Evolutionary conservation across 345 rosid genomes (phyloP), one percentile per base, ranked within the genome.

Genomic region (Jatropha curcas): DNA sequence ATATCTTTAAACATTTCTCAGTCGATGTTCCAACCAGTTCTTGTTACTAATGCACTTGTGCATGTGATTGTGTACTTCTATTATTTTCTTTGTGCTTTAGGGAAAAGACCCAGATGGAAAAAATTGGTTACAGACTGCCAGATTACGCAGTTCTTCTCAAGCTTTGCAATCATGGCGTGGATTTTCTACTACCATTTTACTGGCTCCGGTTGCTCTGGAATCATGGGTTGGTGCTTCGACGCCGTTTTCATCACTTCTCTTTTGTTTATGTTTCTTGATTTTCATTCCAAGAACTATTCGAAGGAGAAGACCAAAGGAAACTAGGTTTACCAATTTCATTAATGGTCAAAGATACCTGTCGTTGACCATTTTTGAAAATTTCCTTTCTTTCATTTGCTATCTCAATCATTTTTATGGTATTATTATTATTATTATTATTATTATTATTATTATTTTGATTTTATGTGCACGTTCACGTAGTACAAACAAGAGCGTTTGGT

Each of bases 11-110:
- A 75, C 37, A 82, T 83, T 10, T 65, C 84, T 2, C 90, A 88
- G 77, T 88, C 92, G 0, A 73, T 86, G 53, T 88, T 85, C 61
- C 86, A 89, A 0, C 69, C 82, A 43, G 90, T 85, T 33, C 69
- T 88, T 6, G 75, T 90, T 19, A 77, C 81, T 5, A 90, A 90
- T 61, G 79, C 87, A 41, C 1, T 59, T 1, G 95, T 90, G 27
- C 95, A 90, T 70, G 87, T 85, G 1, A 48, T 90, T 0, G 86
- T 90, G 92, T 90, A 90, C 80, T 71, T 68, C 6, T 90, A 90
- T 57, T 90, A 88, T 60, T 55, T 90, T 2, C 68, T 83, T 35
- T 84, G 85, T 43, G 48, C 86, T 0, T 4, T 88, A 0, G 95
- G 92, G 69, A 19, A 67, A 25, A 84, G 87, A 3, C 95, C 95